Base-by-base conservation (phyloP, 1,139 yeast genomes). In the Fermentozyma sake region DNA sequence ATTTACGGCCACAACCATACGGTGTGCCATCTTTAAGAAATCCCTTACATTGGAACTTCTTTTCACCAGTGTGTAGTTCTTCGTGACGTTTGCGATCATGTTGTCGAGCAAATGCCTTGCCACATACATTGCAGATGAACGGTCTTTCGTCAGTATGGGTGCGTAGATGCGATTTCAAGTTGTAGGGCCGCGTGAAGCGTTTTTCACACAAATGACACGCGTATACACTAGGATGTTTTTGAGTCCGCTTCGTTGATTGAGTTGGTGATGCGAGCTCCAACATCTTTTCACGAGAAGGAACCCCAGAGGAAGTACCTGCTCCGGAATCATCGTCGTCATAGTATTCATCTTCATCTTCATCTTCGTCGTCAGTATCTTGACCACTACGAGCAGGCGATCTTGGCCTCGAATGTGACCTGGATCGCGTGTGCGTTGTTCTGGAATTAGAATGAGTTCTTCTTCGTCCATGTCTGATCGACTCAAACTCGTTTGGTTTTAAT, bases 91-190 rank as follows among this genome's bases (percentile, higher is more conserved):
- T 87, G 22, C 95, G 64, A 55, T 91, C 98, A 49, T 91, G 97
- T 49, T 87, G 96, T 33, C 98, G 64, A 1, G 97, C 96, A 69
- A 91, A 91, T 3, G 96, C 91, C 55, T 87, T 86, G 6, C 93
- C 93, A 58, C 98, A 91, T 5, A 81, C 74, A 10, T 75, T 68
- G 58, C 98, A 91, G 14, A 77, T 71, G 50, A 78, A 91, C 4
- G 98, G 98, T 35, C 95, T 66, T 50, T 91, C 97, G 50, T 87
- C 89, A 0, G 96, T 89, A 52, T 91, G 98, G 0, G 97, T 89
- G 33, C 96, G 63, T 46, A 84, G 61, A 58, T 91, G 98, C 0
- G 96, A 85, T 44, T 91, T 84, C 44, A 91, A 63, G 50, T 91
- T 91, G 55, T 91, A 91, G 0, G 96, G 96, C 34, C 97, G 61